Evolutionary conservation across 176 grass and related monocot genomes (phyloP).

Genomic region (Tillandsia leiboldiana): DNA sequence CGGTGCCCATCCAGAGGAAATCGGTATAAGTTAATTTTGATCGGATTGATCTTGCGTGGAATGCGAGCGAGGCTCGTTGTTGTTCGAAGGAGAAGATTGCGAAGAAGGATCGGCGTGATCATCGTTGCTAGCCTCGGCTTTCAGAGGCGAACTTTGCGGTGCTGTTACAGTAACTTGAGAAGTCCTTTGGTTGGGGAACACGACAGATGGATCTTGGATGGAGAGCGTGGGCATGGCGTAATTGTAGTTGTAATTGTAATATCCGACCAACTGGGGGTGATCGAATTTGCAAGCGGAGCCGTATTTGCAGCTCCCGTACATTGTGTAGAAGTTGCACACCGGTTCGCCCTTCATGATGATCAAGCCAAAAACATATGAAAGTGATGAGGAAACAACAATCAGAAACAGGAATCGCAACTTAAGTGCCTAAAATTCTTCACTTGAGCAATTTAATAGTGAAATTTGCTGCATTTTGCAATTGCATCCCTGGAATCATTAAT

Average conservation of each 20-base stretch:
- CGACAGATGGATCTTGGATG: constrained; percentile 16
- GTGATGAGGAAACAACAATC: neutral
- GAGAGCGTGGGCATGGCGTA: constrained; percentile 18
- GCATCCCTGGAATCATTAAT: too few species aligned
- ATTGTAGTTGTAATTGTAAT: constrained; percentile 31
- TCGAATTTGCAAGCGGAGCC: constrained; percentile 39
- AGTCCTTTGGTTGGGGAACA: constrained; percentile 20
- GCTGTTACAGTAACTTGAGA: constrained; percentile 8
- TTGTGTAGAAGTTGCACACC: constrained; percentile 22
- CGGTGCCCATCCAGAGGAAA: neutral
- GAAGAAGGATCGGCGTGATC: neutral
- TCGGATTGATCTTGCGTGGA: neutral
- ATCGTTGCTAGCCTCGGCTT: neutral
- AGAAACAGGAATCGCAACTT: neutral
- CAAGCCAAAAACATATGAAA: constrained; percentile 2
- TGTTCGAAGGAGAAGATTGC: neutral
- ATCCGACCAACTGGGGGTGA: constrained; percentile 22
- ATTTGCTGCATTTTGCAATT: too few species aligned
- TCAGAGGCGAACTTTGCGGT: neutral
- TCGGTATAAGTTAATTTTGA: neutral
- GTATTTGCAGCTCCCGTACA: constrained; percentile 35
- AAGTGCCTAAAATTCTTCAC: too few species aligned
- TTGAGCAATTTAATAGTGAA: too few species aligned
- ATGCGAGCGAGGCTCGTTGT: neutral
- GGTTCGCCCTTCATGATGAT: constrained; percentile 24